Evolutionary conservation across 768 basidiomycete species (phyloP).

Genomic region (Hypholoma fasciculare): DNA sequence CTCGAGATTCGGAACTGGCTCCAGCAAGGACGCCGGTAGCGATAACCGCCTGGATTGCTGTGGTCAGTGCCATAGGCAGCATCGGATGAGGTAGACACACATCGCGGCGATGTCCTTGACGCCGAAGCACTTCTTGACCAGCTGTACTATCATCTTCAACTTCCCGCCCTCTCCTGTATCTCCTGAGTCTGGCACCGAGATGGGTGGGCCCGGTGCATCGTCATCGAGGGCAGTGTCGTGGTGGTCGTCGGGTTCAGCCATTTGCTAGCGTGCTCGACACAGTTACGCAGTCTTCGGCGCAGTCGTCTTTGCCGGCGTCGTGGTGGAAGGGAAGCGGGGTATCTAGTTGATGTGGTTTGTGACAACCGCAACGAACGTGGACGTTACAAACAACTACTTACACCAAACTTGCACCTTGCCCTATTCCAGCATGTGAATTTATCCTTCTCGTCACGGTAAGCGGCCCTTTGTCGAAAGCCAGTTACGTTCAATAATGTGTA

Average conservation of each 20-base stretch:
- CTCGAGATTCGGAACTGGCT: conserved; percentile 94
- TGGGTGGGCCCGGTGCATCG: conserved; percentile 53
- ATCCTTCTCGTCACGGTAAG: background rate
- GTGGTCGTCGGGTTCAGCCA: conserved; percentile 12
- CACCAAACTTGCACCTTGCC: background rate
- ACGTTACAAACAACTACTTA: background rate
- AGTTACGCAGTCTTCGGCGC: background rate
- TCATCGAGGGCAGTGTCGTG: conserved; percentile 33
- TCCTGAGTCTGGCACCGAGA: conserved; percentile 67
- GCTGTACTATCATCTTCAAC: conserved; percentile 90
- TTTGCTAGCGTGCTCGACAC: background rate
- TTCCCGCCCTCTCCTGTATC: conserved; percentile 87
- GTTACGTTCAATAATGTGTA: too few relatives aligned
- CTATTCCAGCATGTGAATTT: conserved; percentile 7
- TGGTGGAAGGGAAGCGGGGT: background rate
- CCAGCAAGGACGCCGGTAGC: conserved; percentile 88
- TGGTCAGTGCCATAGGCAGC: conserved; percentile 1
- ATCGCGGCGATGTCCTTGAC: conserved; percentile 95
- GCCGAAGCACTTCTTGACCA: conserved; percentile 89
- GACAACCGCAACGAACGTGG: conserved; percentile 7
- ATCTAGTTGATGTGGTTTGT: conserved; percentile 1
- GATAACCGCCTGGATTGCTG: conserved; percentile 72
- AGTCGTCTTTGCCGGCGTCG: background rate
- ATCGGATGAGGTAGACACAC: conserved; percentile 43
- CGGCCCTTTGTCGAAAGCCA: background rate